A percentile compares a stretch with the other conserved stretches of the same genome.
Conservation (phyloP, 2,329 filamentous ascomycete genomes). For the Ophiostoma angusticollis region DNA sequence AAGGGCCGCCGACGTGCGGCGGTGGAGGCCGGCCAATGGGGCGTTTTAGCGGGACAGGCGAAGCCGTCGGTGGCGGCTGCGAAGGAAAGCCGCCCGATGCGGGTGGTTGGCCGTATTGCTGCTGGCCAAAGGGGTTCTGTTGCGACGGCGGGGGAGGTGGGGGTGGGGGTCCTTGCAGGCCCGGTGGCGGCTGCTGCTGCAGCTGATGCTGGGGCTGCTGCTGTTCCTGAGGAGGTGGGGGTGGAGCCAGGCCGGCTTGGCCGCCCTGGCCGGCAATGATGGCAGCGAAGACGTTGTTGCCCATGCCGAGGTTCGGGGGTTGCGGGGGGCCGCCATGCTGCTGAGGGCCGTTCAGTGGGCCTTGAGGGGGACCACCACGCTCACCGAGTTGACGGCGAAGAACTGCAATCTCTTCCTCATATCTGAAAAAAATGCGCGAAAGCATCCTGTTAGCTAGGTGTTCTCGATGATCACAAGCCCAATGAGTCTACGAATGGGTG, state of each 20-base stretch:
- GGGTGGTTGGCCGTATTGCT: constrained; percentile 43
- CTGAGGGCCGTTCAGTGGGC: constrained; percentile 52
- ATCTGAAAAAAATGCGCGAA: constrained; percentile 39
- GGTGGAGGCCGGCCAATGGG: constrained; percentile 55
- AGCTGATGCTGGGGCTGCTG: constrained; percentile 48
- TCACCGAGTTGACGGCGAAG: constrained; percentile 79
- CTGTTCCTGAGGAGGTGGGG: constrained; percentile 53
- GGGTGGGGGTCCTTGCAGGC: constrained; percentile 41
- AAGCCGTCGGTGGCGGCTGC: constrained; percentile 74
- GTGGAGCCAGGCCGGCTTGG: constrained; percentile 74
- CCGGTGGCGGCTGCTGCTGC: constrained; percentile 67
- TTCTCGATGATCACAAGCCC: neutral
- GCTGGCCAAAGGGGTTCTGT: constrained; percentile 58
- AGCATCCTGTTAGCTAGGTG: neutral
- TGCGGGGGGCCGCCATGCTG: constrained; percentile 70
- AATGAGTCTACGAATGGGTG: too few relatives aligned
- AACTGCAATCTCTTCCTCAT: constrained; percentile 79
- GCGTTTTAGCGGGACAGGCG: constrained; percentile 73
- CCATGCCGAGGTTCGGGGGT: constrained; percentile 79
- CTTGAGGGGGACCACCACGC: constrained; percentile 50
- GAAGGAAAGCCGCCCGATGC: constrained; percentile 60
- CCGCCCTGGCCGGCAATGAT: constrained; percentile 85
- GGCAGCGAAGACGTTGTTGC: constrained; percentile 84
- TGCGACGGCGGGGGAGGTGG: constrained; percentile 46
- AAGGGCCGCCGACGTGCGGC: constrained; percentile 54